Conservation (phyloP, 2,329 filamentous ascomycete species). For the Coniochaeta ligniaria region DNA sequence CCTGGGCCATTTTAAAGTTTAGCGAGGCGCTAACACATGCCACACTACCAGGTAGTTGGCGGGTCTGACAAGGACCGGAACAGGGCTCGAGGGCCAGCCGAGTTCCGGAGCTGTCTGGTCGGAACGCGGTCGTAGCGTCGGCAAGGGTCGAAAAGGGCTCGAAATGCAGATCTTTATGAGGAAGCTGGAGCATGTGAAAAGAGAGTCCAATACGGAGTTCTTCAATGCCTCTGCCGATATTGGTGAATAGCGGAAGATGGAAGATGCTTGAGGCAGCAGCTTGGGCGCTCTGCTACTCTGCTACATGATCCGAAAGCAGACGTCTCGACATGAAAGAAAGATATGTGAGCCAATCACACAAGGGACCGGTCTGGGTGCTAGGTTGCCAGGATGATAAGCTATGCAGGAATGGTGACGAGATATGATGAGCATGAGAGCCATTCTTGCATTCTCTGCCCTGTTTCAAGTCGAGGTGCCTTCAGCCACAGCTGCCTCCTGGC, state of each 20-base stretch:
- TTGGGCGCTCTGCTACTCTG: background rate
- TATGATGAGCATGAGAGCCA: background rate
- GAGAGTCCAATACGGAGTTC: background rate
- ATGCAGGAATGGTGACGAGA: constrained; percentile 1
- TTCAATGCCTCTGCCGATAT: too few relatives aligned
- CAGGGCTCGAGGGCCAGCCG: background rate
- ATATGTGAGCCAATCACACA: background rate
- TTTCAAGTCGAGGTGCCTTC: background rate
- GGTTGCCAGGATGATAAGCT: background rate
- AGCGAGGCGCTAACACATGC: background rate
- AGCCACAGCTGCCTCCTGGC: background rate
- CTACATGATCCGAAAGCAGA: background rate
- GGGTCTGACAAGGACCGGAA: background rate
- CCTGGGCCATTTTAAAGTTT: background rate
- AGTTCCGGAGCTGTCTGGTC: background rate
- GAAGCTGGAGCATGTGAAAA: background rate
- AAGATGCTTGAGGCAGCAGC: too few relatives aligned
- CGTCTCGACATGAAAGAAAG: background rate
- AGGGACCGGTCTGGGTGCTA: background rate
- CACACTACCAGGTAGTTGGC: background rate
- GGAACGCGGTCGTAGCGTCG: background rate
- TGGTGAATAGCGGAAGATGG: too few relatives aligned
- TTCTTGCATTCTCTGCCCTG: background rate
- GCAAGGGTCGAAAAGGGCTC: too few relatives aligned
- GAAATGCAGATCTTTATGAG: too few relatives aligned